Base-by-base conservation (phyloP, 2,329 filamentous ascomycete genomes). In the Phialocephala subalpina region DNA sequence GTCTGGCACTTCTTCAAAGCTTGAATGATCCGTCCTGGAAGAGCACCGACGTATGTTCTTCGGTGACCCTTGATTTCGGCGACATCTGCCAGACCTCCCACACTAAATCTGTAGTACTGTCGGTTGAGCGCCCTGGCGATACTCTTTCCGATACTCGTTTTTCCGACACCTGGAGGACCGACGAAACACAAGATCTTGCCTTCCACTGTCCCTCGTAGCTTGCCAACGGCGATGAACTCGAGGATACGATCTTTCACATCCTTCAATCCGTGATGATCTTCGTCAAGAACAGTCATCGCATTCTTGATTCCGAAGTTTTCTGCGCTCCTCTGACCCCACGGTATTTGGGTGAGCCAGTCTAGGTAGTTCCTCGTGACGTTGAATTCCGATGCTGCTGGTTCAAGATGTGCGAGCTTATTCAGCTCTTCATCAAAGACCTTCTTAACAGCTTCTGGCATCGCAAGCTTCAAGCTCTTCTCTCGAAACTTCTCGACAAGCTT, bases 351-450 rank as follows among this genome's bases (percentile, higher is more conserved):
- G 47, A 99, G 86, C 96, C 97, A 99, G 80, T 99, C 97, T 42
- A 99, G 84, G 79, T 99, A 99, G 80, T 99, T 99, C 67, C 97
- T 87, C 25, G 96, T 99, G 52, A 99, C 97, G 73, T 99, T 99
- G 79, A 98, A 99, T 78, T 99, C 96, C 1, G 95, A 98, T 3
- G 96, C 96, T 12, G 94, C 94, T 27, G 96, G 93, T 78, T 99
- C 97, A 6, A 99, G 85, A 77, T 97, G 94, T 9, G 94, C 93
- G 53, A 99, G 87, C 82, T 99, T 99, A 83, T 97, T 97, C 73
- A 99, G 86, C 79, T 99, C 96, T 77, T 99, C 96, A 65, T 99
- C 96, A 75, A 99, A 99, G 2, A 98, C 94, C 81, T 97, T 98
- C 78, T 93, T 93, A 53, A 99, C 96, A 1, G 91, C 91, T 63